phyloP scores from a whole-genome alignment of 345 rosid species.

The Dimocarpus longan region DNA sequence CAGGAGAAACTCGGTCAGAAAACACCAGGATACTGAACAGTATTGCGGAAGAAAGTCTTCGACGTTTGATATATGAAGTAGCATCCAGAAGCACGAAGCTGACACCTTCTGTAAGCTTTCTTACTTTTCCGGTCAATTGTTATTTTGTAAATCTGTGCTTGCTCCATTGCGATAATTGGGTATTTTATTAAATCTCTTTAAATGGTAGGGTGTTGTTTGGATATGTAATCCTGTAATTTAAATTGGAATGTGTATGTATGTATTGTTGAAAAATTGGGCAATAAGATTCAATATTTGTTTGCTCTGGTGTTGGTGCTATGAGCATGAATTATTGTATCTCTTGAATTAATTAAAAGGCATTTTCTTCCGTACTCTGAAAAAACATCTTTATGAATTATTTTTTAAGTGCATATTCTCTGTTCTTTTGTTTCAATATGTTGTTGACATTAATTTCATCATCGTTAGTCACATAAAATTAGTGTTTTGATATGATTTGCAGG shows the following conservation, averaged over 20 bases:
- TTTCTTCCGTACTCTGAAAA: neutral
- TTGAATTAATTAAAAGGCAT: neutral
- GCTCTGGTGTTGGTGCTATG: neutral
- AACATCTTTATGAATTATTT: slow-evolving; percentile 1
- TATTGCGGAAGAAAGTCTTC: slow-evolving; percentile 78
- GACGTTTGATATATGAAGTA: slow-evolving; percentile 64
- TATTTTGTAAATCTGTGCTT: slow-evolving; percentile 1
- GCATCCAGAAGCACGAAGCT: slow-evolving; percentile 79
- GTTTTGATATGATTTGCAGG: slow-evolving; percentile 53
- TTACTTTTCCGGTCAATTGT: neutral
- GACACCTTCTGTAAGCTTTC: slow-evolving; percentile 70
- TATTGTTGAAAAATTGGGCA: neutral
- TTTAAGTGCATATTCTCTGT: neutral
- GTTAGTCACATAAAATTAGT: neutral
- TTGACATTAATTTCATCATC: neutral
- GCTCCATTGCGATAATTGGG: neutral
- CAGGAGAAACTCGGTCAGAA: slow-evolving; percentile 68
- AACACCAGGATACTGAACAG: slow-evolving; percentile 46
- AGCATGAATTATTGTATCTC: neutral
- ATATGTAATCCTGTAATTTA: neutral
- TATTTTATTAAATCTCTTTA: neutral
- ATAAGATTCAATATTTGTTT: neutral
- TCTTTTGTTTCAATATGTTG: neutral
- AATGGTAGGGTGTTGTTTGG: neutral
- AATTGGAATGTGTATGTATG: neutral